These are phyloP conservation scores for Candida namnaoensis DNA, from an alignment of 805 yeast species.

Conservation along the genomic window DNA sequence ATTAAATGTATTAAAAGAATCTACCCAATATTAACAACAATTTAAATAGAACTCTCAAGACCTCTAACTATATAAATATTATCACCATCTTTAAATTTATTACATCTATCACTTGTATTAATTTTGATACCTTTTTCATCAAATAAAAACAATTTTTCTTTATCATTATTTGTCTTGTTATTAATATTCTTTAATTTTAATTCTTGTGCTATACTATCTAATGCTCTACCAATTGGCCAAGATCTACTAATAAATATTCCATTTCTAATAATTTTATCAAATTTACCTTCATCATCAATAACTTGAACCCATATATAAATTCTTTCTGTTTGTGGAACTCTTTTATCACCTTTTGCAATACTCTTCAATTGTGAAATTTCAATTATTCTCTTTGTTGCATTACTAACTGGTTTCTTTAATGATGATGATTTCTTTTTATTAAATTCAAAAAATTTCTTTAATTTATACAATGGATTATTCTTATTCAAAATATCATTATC, in stretches of 20 bases:
- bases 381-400: slow-evolving; percentile 12
- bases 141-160: slow-evolving; percentile 12
- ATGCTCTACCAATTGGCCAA: slow-evolving; percentile 19
- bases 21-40: too few species aligned
- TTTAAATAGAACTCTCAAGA: too few species aligned
- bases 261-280: slow-evolving; percentile 10
- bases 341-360: slow-evolving; percentile 16
- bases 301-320: slow-evolving; percentile 16
- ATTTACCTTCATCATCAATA: slow-evolving; percentile 13
- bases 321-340: slow-evolving; percentile 10
- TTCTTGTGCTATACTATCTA: slow-evolving; percentile 13
- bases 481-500: background rate
- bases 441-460: slow-evolving; percentile 9
- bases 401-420: slow-evolving; percentile 1
- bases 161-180: slow-evolving; percentile 13
- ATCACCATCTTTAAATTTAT: slow-evolving; percentile 9
- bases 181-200: slow-evolving; percentile 15
- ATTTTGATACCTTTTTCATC: slow-evolving; percentile 7
- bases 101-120: slow-evolving; percentile 12
- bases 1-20: too few species aligned
- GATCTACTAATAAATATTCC: slow-evolving; percentile 13
- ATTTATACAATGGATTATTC: slow-evolving; percentile 10
- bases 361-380: slow-evolving; percentile 11
- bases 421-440: slow-evolving; percentile 1
- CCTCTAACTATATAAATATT: slow-evolving; percentile 17